Base-by-base conservation (phyloP, 352 stramenopile genomes). In the Peronospora farinosa region DNA sequence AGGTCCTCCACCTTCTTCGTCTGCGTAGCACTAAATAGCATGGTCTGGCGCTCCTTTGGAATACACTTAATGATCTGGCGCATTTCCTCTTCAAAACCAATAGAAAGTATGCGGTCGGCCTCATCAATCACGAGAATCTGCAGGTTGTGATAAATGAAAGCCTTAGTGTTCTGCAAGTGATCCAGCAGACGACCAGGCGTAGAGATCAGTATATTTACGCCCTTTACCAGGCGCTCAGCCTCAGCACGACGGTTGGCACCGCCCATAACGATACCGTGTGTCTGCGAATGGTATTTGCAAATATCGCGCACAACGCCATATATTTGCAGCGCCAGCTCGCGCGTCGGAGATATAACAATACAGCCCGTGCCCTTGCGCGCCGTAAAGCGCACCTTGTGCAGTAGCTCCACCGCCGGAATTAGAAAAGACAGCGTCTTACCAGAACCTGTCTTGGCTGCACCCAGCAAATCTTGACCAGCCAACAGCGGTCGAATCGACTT, bases 41-140 rank as follows among this genome's bases (percentile, higher is more conserved):
- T 98, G 19, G 96, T 99, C 67, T 99, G 96, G 35, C 97, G 82
- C 67, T 98, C 84, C 60, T 97, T 98, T 10, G 96, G 97, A 30
- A 99, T 87, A 37, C 95, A 81, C 67, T 97, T 98, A 55, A 99
- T 96, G 63, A 99, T 99, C 50, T 96, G 81, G 23, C 96, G 80
- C 75, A 99, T 96, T 65, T 99, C 96, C 51, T 99, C 96, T 59
- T 99, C 96, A 64, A 99, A 99, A 40, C 97, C 97, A 54, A 98
- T 97, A 57, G 98, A 96, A 19, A 99, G 69, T 56, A 99, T 98
- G 12, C 96, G 86, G 72, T 99, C 97, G 21, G 97, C 96, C 67
- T 99, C 97, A 65, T 99, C 97, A 59, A 99, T 98, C 11, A 98
- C 95, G 13, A 99, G 86, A 36, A 97, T 87, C 65, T 98, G 79